Conservation (phyloP, 129 eudicot genomes). For the Chrysanthemum seticuspe region DNA sequence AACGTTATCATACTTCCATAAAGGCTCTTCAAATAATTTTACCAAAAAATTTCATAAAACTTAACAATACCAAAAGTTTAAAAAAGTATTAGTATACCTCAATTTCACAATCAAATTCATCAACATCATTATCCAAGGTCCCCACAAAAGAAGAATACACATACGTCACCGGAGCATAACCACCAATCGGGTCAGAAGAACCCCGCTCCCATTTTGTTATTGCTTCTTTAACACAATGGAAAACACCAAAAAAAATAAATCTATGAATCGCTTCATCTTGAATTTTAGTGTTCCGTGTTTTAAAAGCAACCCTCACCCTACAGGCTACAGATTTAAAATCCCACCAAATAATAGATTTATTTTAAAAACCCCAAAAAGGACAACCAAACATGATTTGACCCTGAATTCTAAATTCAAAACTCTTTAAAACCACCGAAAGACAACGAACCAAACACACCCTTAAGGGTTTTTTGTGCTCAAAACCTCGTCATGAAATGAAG, state of each 20-base stretch:
- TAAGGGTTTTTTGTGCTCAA: constrained; percentile 25
- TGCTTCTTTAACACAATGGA: too few species aligned
- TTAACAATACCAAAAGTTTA: background rate
- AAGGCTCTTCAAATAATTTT: background rate
- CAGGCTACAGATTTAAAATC: too few species aligned
- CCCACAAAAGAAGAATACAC: constrained; percentile 38
- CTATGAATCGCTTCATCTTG: too few species aligned
- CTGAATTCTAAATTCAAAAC: too few species aligned
- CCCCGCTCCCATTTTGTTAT: constrained; percentile 1
- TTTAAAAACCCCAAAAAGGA: too few species aligned
- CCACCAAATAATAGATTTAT: too few species aligned
- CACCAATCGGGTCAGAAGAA: constrained; percentile 7
- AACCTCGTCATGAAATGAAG: constrained; percentile 22
- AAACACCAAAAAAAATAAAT: too few species aligned
- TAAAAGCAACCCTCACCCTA: too few species aligned
- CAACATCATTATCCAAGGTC: constrained; percentile 38
- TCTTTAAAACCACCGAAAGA: too few species aligned
- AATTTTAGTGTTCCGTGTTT: too few species aligned
- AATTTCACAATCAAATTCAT: constrained; percentile 58
- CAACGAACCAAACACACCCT: too few species aligned
- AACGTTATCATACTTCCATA: background rate
- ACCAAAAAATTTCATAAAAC: background rate
- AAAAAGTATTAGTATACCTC: constrained; percentile 31
- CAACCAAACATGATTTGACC: too few species aligned
- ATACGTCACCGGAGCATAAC: constrained; percentile 9